phyloP scores from a whole-genome alignment of 148 eudicot genomes.

The Rhododendron mucronatum region DNA sequence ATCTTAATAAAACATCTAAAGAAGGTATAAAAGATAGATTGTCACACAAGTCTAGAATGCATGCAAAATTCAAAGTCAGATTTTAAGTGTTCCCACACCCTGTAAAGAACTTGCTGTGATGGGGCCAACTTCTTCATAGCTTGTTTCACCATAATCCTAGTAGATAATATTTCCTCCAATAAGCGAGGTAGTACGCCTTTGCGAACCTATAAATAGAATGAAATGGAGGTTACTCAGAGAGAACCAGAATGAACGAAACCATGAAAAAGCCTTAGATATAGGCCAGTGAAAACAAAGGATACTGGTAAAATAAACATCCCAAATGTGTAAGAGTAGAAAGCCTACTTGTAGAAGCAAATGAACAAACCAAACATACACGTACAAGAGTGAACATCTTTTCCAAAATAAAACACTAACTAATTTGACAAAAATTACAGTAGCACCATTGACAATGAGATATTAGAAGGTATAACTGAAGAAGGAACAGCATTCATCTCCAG shows the following conservation, averaged over 20 bases:
- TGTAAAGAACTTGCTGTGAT: slow-evolving; percentile 64
- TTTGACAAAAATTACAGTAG: background rate
- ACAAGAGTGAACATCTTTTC: background rate
- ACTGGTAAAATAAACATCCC: background rate
- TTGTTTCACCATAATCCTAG: slow-evolving; percentile 93
- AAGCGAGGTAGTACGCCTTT: slow-evolving; percentile 86
- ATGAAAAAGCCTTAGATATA: background rate
- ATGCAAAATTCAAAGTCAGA: background rate
- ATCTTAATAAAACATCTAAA: background rate
- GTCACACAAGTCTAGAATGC: background rate
- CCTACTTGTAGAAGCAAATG: background rate
- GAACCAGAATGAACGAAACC: background rate
- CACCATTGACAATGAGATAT: background rate
- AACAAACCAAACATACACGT: background rate
- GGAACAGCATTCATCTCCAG: background rate
- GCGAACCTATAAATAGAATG: slow-evolving; percentile 41
- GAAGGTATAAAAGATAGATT: background rate
- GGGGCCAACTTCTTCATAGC: slow-evolving; percentile 83
- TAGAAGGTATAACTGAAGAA: background rate
- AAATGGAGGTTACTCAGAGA: background rate
- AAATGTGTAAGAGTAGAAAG: background rate
- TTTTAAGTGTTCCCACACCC: slow-evolving; percentile 35
- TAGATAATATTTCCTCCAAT: slow-evolving; percentile 87
- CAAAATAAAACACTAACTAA: background rate
- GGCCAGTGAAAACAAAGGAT: background rate